phyloP scores from a whole-genome alignment of 2,329 filamentous ascomycete species.

The Nectriaceae sp. region DNA sequence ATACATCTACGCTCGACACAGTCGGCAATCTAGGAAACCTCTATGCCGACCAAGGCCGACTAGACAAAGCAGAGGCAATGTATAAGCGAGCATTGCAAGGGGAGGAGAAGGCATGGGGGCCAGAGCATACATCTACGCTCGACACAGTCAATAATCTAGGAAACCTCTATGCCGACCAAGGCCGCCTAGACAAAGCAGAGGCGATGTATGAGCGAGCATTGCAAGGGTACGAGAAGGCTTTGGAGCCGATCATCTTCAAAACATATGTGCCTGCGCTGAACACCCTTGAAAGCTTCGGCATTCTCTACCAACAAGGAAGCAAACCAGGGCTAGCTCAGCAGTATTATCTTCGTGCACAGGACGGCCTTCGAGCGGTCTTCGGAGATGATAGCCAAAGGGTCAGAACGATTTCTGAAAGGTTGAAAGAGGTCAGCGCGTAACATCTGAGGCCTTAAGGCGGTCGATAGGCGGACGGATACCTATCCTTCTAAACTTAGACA shows the following conservation, averaged over 20 bases:
- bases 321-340: neutral
- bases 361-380: neutral
- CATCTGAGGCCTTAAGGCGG: too few species aligned
- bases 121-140: neutral
- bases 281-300: conserved; percentile 1
- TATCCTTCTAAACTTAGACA: too few species aligned
- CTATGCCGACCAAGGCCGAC: neutral
- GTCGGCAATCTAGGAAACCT: neutral
- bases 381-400: neutral
- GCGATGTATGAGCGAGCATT: too few species aligned
- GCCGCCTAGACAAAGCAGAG: too few species aligned
- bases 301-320: neutral
- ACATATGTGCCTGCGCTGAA: conserved; percentile 2
- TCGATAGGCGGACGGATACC: too few species aligned
- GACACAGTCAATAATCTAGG: too few species aligned
- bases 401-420: too few species aligned
- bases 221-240: too few species aligned
- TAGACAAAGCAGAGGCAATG: conserved; percentile 26
- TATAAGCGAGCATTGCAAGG: conserved; percentile 31
- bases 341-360: conserved; percentile 4
- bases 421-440: too few species aligned
- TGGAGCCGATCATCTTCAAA: too few species aligned
- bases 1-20: neutral
- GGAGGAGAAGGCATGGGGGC: conserved; percentile 17
- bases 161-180: too few species aligned